Evolutionary conservation across 495 filamentous ascomycete species (phyloP).

Genomic region (Emericellopsis terricola): DNA sequence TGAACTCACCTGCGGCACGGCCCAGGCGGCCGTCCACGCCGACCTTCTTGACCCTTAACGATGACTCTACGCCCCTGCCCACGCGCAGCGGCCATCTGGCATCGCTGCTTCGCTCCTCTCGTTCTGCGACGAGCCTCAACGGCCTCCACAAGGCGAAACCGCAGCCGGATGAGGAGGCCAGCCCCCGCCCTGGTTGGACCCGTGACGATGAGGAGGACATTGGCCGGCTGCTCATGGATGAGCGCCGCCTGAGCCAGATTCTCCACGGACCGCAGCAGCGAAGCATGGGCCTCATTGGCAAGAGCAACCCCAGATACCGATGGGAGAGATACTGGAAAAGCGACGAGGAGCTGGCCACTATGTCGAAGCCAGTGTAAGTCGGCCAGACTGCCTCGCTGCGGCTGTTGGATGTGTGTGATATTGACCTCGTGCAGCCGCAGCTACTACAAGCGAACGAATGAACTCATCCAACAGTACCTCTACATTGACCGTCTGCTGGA

Average conservation of each 20-base stretch:
- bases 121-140: constrained; percentile 7
- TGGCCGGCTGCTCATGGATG: constrained; percentile 17
- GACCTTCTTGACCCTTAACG: not conserved
- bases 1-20: not conserved
- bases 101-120: constrained; percentile 18
- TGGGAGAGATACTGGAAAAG: constrained; percentile 64
- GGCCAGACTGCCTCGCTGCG: not conserved
- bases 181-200: not conserved
- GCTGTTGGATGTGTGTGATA: not conserved
- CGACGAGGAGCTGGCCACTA: constrained; percentile 39
- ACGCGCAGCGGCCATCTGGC: constrained; percentile 14
- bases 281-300: constrained; percentile 61
- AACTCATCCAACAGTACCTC: constrained; percentile 67
- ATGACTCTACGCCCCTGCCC: constrained; percentile 5
- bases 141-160: not conserved
- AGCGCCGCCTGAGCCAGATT: constrained; percentile 30
- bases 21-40: not conserved
- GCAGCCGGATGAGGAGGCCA: constrained; percentile 12
- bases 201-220: constrained; percentile 16
- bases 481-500: constrained; percentile 87
- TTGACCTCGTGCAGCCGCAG: constrained; percentile 27
- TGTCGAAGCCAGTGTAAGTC: constrained; percentile 44
- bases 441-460: constrained; percentile 76
- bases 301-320: constrained; percentile 53
- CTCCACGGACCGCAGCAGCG: constrained; percentile 55